Evolutionary conservation across 495 filamentous ascomycete species (phyloP).

Genomic region (Parathielavia appendiculata): DNA sequence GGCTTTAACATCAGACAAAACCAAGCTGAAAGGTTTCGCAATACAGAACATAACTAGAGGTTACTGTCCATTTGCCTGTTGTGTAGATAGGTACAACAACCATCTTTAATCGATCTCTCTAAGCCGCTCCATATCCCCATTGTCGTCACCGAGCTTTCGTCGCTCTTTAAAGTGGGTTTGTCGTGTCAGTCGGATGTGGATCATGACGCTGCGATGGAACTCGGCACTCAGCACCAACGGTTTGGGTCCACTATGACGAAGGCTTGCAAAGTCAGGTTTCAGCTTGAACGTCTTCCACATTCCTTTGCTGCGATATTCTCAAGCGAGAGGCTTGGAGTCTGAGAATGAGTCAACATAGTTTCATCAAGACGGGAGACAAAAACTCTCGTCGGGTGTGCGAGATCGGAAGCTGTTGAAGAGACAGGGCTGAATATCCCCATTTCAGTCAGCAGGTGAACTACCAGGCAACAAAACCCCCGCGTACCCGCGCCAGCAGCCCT

Average conservation of each 20-base stretch:
- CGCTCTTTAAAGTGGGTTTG: slow-evolving; percentile 1
- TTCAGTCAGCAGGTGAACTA: neutral
- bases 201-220: slow-evolving; percentile 13
- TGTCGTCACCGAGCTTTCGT: slow-evolving; percentile 3
- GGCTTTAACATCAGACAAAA: neutral
- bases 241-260: slow-evolving; percentile 12
- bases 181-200: slow-evolving; percentile 1
- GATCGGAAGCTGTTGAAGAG: neutral
- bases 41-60: neutral
- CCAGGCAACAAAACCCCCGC: neutral
- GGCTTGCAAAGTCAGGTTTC: slow-evolving; percentile 3
- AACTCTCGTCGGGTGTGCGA: neutral
- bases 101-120: neutral
- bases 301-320: neutral
- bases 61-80: neutral
- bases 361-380: neutral
- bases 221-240: neutral
- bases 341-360: neutral
- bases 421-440: slow-evolving; percentile 4
- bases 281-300: neutral
- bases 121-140: neutral
- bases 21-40: too few relatives aligned
- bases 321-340: neutral
- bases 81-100: neutral
- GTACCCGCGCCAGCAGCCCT: slow-evolving; percentile 1